These are phyloP conservation scores for Aspergillus spinulosporus DNA, from an alignment of 2,329 filamentous ascomycete genomes.

Conservation along the genomic window DNA sequence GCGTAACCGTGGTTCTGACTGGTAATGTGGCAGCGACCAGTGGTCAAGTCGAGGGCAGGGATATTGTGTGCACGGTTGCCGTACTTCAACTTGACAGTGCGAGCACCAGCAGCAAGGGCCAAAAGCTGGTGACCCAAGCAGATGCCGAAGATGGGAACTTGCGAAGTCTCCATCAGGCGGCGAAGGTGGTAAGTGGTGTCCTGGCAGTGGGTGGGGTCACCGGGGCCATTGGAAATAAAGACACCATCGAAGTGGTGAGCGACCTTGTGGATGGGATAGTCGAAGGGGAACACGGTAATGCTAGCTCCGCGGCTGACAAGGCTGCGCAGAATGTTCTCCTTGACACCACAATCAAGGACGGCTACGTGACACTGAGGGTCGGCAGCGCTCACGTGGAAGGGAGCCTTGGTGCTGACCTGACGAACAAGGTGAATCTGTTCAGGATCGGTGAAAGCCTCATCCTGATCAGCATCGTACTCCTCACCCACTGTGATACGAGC, in stretches of 20 bases:
- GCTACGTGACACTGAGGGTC: slow-evolving; percentile 86
- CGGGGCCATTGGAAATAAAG: slow-evolving; percentile 98
- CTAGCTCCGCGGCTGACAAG: slow-evolving; percentile 88
- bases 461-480: slow-evolving; percentile 97
- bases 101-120: slow-evolving; percentile 81
- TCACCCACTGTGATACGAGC: slow-evolving; percentile 93
- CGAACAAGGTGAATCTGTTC: slow-evolving; percentile 96
- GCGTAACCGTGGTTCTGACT: slow-evolving; percentile 98
- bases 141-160: slow-evolving; percentile 94
- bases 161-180: slow-evolving; percentile 86
- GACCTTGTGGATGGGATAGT: slow-evolving; percentile 98
- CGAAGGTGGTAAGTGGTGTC: slow-evolving; percentile 89
- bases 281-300: slow-evolving; percentile 91
- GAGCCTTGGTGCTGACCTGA: slow-evolving; percentile 95
- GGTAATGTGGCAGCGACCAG: slow-evolving; percentile 96
- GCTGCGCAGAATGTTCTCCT: slow-evolving; percentile 98
- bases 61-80: slow-evolving; percentile 99
- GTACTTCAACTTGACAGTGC: slow-evolving; percentile 97
- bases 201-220: slow-evolving; percentile 95
- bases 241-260: slow-evolving; percentile 97
- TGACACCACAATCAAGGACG: slow-evolving; percentile 96
- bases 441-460: slow-evolving; percentile 92
- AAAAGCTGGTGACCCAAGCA: slow-evolving; percentile 96
- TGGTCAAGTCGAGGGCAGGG: slow-evolving; percentile 88
- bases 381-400: slow-evolving; percentile 87